Conservation (phyloP, 208 protist species). For the Acanthamoeba lenticulata region DNA sequence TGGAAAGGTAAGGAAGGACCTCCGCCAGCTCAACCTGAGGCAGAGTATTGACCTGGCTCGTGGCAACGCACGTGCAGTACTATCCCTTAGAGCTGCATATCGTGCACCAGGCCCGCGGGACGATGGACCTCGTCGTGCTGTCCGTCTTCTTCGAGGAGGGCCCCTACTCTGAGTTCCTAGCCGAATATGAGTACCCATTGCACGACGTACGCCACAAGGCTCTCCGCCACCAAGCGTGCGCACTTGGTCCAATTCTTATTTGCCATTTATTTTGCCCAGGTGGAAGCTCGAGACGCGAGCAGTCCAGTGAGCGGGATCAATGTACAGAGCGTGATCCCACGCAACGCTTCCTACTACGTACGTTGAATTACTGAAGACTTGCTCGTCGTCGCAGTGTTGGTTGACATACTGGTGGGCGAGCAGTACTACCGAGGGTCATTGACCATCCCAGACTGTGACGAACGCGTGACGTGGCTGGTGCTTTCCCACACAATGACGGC, state of each 20-base stretch:
- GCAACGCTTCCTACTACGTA: background rate
- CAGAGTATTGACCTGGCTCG: background rate
- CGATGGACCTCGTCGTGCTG: background rate
- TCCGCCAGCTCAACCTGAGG: background rate
- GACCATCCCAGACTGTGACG: background rate
- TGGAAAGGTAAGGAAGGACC: background rate
- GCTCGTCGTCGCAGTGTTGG: no score
- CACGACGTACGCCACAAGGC: constrained; percentile 33
- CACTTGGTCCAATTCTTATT: no score
- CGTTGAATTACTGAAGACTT: no score
- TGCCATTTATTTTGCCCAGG: no score
- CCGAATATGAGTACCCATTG: constrained; percentile 4
- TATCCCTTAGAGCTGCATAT: constrained; percentile 3
- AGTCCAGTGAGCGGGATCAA: background rate
- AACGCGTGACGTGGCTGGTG: background rate
- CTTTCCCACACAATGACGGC: constrained; percentile 9
- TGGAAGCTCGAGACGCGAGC: background rate
- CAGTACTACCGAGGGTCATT: background rate
- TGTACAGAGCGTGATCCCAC: background rate
- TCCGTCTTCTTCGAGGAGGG: constrained; percentile 18
- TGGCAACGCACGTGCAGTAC: background rate
- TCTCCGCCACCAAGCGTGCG: no score
- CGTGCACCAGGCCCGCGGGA: background rate
- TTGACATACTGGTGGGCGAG: background rate
- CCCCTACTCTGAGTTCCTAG: constrained; percentile 7